Evolutionary conservation across 1,284 basidiomycete genomes (phyloP), one percentile per base, ranked within the genome.

Genomic region (Stereum hirsutum): DNA sequence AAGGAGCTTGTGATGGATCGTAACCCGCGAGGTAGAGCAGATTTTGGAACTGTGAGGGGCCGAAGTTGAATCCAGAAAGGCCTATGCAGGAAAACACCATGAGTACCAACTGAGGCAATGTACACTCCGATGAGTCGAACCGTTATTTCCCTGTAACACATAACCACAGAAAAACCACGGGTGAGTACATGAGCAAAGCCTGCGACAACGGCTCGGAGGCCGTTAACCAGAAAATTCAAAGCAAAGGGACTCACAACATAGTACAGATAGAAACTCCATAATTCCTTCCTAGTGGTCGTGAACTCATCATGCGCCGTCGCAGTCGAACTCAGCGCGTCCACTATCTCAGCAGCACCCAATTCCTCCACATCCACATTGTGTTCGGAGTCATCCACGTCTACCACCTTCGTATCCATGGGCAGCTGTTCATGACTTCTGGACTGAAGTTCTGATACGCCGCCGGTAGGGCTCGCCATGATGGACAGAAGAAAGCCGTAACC

Each of bases 11-110:
- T 24, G 66, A 67, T 2, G 80, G 78, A 52, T 85, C 80, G 48
- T 81, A 83, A 2, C 81, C 82, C 10, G 81, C 80, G 5, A 82
- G 64, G 54, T 72, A 85, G 30, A 87, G 67, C 39, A 86, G 59
- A 56, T 87, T 87, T 58, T 87, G 83, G 57, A 84, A 84, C 53
- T 85, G 81, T 8, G 78, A 81, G 2, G 81, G 82, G 5, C 81
- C 82, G 60, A 80, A 84, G 53, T 85, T 85, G 68, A 86, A 86
- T 5, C 78, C 80, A 2, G 78, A 72, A 19, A 84, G 63, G 1
- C 84, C n/a, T n/a, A n/a, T n/a, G n/a, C n/a, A n/a, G n/a, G n/a
- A n/a, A n/a, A n/a, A n/a, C n/a, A n/a, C n/a, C n/a, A n/a, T n/a
- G n/a, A n/a, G n/a, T n/a, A n/a, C n/a, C n/a, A n/a, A n/a, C n/a